phyloP scores from a whole-genome alignment of 176 grass and related monocot species.

The Ananas comosus region DNA sequence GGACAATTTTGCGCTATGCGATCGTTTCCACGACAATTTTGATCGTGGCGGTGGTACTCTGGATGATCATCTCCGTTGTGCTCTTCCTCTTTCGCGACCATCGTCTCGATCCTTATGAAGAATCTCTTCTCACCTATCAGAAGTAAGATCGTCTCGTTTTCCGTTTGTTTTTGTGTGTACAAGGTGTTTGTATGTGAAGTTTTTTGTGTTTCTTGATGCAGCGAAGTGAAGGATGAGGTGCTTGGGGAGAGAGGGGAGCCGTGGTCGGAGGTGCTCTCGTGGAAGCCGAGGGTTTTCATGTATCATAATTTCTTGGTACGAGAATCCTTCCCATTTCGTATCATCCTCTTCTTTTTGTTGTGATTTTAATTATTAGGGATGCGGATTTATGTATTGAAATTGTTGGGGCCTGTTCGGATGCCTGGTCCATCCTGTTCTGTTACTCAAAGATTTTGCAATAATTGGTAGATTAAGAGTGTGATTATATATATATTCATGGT shows the following conservation, averaged over 20 bases:
- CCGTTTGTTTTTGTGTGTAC: neutral
- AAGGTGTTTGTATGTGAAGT: neutral
- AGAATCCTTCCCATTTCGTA: neutral
- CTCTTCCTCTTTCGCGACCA: neutral
- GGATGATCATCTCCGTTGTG: neutral
- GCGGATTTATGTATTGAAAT: neutral
- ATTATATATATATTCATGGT: too few species aligned
- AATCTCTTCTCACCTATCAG: too few species aligned
- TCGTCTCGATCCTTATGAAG: neutral
- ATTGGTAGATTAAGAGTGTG: too few species aligned
- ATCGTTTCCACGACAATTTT: neutral
- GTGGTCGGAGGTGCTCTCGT: constrained; percentile 13
- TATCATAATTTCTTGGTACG: constrained; percentile 19
- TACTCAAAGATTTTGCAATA: too few species aligned
- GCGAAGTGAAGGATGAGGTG: neutral
- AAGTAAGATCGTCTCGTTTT: neutral
- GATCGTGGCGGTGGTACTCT: neutral
- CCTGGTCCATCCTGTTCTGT: too few species aligned
- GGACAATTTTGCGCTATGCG: neutral
- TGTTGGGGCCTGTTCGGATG: neutral
- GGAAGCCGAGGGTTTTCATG: constrained; percentile 16
- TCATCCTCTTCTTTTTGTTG: neutral
- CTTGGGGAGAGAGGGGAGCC: neutral
- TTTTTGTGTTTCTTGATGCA: neutral
- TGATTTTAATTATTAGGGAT: neutral